Evolutionary conservation across 2,329 filamentous ascomycete species (phyloP), one percentile per base, ranked within the genome.

Genomic region (Sporothrix variecibatus): DNA sequence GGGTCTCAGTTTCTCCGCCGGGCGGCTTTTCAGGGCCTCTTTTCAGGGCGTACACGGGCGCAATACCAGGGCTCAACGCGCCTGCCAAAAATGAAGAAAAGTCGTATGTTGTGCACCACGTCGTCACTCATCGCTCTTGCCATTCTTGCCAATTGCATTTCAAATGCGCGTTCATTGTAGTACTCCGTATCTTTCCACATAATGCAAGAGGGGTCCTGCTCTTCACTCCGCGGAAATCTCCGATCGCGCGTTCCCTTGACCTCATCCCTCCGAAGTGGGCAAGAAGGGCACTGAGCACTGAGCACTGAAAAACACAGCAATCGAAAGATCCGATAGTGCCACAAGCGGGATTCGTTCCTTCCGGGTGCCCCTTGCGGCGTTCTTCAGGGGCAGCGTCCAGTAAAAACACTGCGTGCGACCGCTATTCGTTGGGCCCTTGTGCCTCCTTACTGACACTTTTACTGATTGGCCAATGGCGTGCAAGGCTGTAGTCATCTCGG

Each of bases 381-480:
- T 15, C 6, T 28, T 67, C 12, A 23, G 34, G 62, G 62, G 62
- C n/a, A 43, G 20, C 38, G 60, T 65, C 60, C 60, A 60, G 60
- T 65, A 65, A 65, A 65, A 65, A 15, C n/a, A 2, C 60, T 2
- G 6, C 28, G 1, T 20, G 12, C 15, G 56, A 58, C 23, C 23
- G 23, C 53, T 31, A 26, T 31, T 15, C 3, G 53, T 12, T 28
- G 9, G 23, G n/a, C 51, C 51, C 8, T n/a, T n/a, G n/a, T n/a
- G n/a, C n/a, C n/a, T n/a, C n/a, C 51, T 56, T 23, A 26, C 51
- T 28, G 9, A n/a, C 23, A 3, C 34, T 64, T 34, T n/a, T n/a
- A 65, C 34, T 34, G 34, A 34, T 65, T 65, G 34, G 60, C n/a
- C 60, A 65, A 43, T 65, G 20, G 60, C 60, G 34, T 64, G 60